A percentile compares a stretch with the other conserved stretches of the same genome.
phyloP scores from a whole-genome alignment of 352 stramenopile genomes.

The Phytophthora syringae region DNA sequence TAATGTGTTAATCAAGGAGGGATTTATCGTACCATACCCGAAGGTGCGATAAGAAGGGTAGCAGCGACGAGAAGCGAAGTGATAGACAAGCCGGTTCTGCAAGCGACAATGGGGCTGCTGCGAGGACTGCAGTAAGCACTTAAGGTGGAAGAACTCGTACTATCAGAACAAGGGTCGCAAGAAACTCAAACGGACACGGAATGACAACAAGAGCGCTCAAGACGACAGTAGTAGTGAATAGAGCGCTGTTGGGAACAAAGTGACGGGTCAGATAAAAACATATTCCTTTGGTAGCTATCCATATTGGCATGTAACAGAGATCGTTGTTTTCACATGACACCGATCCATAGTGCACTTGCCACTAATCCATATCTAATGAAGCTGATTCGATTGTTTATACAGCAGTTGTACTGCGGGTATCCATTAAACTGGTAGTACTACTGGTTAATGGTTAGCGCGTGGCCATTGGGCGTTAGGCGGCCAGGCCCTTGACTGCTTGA shows the following conservation, averaged over 20 bases:
- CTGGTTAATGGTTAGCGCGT: constrained; percentile 4
- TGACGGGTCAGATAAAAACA: no score
- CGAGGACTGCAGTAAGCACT: not conserved
- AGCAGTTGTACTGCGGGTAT: no score
- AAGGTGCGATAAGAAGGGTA: not conserved
- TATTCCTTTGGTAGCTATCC: no score
- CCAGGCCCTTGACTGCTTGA: not conserved
- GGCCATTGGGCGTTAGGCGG: not conserved
- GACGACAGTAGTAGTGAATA: not conserved
- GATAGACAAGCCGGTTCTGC: not conserved
- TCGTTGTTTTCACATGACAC: not conserved
- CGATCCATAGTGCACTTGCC: not conserved
- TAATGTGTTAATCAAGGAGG: not conserved
- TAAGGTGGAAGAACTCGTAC: not conserved
- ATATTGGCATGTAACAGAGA: not conserved
- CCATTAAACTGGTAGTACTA: no score
- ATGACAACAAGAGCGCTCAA: no score
- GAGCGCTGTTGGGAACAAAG: not conserved
- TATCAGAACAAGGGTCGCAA: not conserved
- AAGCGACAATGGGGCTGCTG: not conserved
- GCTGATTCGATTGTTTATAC: no score
- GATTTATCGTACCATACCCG: not conserved
- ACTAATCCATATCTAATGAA: no score
- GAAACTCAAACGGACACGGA: not conserved
- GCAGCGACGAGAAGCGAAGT: not conserved